phyloP scores from a whole-genome alignment of 129 eudicot genomes.

The Smallanthus sonchifolius region DNA sequence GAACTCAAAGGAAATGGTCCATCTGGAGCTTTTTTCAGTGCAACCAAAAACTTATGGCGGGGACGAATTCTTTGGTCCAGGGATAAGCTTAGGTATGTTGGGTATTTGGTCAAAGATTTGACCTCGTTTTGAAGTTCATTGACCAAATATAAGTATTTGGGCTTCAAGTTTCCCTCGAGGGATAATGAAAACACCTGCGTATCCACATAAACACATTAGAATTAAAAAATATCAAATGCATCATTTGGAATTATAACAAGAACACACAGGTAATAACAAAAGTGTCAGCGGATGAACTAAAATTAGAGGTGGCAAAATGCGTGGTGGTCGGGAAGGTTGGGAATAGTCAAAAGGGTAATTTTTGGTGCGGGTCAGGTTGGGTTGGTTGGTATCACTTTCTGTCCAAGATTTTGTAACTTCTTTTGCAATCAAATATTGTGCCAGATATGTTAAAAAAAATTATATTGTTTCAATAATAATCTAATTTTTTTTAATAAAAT shows the following conservation, averaged over 20 bases:
- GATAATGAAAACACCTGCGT: constrained; percentile 87
- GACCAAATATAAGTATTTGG: constrained; percentile 76
- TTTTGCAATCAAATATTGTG: not conserved
- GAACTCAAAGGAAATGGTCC: constrained; percentile 95
- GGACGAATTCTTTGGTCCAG: constrained; percentile 94
- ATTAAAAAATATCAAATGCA: not conserved
- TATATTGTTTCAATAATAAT: not conserved
- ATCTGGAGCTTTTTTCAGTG: constrained; percentile 78
- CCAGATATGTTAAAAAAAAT: not conserved
- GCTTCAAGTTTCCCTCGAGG: constrained; percentile 84
- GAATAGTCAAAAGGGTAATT: not conserved
- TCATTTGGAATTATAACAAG: not conserved
- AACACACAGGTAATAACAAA: not conserved
- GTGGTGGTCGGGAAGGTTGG: not conserved
- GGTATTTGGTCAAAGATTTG: constrained; percentile 83
- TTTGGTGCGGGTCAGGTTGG: not conserved
- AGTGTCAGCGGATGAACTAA: not conserved
- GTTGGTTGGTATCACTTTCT: not conserved
- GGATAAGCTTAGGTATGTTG: constrained; percentile 87
- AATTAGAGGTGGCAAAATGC: not conserved
- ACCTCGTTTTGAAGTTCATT: constrained; percentile 90
- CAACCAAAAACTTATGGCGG: constrained; percentile 82
- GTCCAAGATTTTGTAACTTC: not conserved
- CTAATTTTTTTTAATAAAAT: not conserved
- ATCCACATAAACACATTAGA: constrained; percentile 4